Evolutionary conservation across 2,329 filamentous ascomycete species (phyloP).

Genomic region (Trichoderma citrinoviride): DNA sequence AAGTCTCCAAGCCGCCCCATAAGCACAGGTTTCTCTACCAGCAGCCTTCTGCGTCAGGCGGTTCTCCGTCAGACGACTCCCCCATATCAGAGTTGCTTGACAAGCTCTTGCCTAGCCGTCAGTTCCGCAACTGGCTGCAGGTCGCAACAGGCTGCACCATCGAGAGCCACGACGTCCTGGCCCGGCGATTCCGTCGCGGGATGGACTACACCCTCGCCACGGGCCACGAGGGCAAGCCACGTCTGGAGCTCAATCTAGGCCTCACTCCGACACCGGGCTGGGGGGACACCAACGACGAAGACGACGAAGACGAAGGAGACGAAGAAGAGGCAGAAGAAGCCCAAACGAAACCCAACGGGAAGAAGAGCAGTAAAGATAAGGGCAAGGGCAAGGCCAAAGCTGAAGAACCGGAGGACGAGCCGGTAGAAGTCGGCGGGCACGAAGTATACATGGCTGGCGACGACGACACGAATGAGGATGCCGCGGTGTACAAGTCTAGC

Average conservation of each 20-base stretch:
- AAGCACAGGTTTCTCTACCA: conserved; percentile 92
- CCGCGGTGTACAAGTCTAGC: conserved; percentile 80
- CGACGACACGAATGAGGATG: conserved; percentile 68
- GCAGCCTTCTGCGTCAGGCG: conserved; percentile 47
- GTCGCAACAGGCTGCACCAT: conserved; percentile 75
- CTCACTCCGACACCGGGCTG: conserved; percentile 84
- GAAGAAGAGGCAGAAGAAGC: conserved; percentile 29
- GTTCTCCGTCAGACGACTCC: conserved; percentile 44
- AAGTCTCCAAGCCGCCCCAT: conserved; percentile 81
- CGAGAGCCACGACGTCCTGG: conserved; percentile 72
- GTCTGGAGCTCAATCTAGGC: conserved; percentile 82
- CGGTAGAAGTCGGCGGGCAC: conserved; percentile 67
- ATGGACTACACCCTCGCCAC: conserved; percentile 92
- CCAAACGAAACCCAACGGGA: conserved; percentile 31
- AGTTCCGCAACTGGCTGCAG: conserved; percentile 88
- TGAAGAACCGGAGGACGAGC: conserved; percentile 35
- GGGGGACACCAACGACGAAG: conserved; percentile 64
- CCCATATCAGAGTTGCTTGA: conserved; percentile 77
- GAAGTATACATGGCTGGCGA: conserved; percentile 94
- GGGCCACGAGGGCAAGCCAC: conserved; percentile 71
- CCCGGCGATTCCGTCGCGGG: conserved; percentile 81
- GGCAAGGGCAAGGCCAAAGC: conserved; percentile 32
- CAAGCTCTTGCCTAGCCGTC: conserved; percentile 74
- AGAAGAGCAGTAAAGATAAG: conserved; percentile 28
- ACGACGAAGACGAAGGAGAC: conserved; percentile 40